Conservation (phyloP, 164 flowering plant genomes). For the Vitis riparia region DNA sequence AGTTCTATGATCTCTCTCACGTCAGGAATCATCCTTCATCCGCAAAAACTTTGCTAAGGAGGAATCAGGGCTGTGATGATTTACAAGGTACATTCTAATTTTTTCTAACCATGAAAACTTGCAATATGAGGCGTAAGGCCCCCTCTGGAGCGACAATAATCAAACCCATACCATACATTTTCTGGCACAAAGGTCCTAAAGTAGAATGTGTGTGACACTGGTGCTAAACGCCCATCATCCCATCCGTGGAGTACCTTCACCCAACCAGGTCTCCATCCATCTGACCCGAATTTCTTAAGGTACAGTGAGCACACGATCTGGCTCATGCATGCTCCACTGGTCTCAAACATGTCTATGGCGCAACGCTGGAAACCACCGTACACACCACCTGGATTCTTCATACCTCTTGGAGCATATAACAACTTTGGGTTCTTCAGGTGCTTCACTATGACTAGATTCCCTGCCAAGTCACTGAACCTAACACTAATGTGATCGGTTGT, state of each 20-base stretch:
- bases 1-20: no score
- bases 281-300: slow-evolving; percentile 14
- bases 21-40: no score
- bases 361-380: slow-evolving; percentile 13
- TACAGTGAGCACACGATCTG: slow-evolving; percentile 14
- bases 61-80: no score
- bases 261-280: slow-evolving; percentile 22
- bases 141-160: slow-evolving; percentile 9
- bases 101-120: no score
- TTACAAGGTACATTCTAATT: no score
- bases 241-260: slow-evolving; percentile 13
- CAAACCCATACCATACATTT: slow-evolving; percentile 17
- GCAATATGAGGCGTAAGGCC: no score
- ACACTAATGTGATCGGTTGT: slow-evolving; percentile 14
- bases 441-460: slow-evolving; percentile 13
- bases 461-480: slow-evolving; percentile 12
- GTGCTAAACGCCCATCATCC: slow-evolving; percentile 4
- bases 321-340: slow-evolving; percentile 18
- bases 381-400: slow-evolving; percentile 2
- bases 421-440: slow-evolving; percentile 17
- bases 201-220: slow-evolving; percentile 13
- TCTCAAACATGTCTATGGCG: slow-evolving; percentile 13
- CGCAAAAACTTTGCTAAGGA: no score
- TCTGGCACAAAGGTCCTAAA: slow-evolving; percentile 17
- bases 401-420: slow-evolving; percentile 12